These are phyloP conservation scores for Saitozyma sp. DNA, from an alignment of 768 basidiomycete genomes.

Conservation along the genomic window DNA sequence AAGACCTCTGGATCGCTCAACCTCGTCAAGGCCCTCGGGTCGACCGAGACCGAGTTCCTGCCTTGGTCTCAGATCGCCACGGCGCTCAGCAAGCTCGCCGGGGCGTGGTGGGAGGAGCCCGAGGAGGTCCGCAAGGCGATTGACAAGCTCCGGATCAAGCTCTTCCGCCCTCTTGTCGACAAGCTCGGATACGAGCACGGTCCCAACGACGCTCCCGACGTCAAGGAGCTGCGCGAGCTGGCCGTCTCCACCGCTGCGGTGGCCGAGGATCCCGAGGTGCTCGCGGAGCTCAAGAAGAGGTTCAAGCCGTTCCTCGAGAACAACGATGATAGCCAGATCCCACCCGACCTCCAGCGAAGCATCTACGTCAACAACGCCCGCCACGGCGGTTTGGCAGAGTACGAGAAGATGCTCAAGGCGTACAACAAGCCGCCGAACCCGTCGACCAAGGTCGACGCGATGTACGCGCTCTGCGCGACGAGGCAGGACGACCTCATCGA, in stretches of 20 bases:
- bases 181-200: constrained; percentile 75
- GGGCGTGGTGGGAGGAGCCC: constrained; percentile 81
- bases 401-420: constrained; percentile 67
- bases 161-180: constrained; percentile 71
- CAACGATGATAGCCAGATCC: constrained; percentile 73
- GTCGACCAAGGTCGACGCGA: constrained; percentile 62
- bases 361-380: constrained; percentile 63
- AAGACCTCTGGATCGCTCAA: constrained; percentile 74
- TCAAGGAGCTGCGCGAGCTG: constrained; percentile 69
- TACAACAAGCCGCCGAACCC: constrained; percentile 74
- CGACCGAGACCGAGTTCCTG: constrained; percentile 76
- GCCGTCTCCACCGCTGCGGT: constrained; percentile 58
- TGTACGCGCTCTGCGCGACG: constrained; percentile 66
- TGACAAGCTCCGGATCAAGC: constrained; percentile 47
- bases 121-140: constrained; percentile 59
- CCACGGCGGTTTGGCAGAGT: constrained; percentile 73
- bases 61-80: constrained; percentile 74
- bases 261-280: constrained; percentile 56
- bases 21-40: constrained; percentile 65
- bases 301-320: constrained; percentile 71
- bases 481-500: constrained; percentile 62
- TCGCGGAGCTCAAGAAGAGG: constrained; percentile 68
- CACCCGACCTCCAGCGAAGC: constrained; percentile 69
- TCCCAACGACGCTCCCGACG: constrained; percentile 66
- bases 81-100: constrained; percentile 61